A percentile compares a stretch with the other conserved stretches of the same genome.
phyloP scores from a whole-genome alignment of 441 rosid genomes.

The Macaranga tanarius region DNA sequence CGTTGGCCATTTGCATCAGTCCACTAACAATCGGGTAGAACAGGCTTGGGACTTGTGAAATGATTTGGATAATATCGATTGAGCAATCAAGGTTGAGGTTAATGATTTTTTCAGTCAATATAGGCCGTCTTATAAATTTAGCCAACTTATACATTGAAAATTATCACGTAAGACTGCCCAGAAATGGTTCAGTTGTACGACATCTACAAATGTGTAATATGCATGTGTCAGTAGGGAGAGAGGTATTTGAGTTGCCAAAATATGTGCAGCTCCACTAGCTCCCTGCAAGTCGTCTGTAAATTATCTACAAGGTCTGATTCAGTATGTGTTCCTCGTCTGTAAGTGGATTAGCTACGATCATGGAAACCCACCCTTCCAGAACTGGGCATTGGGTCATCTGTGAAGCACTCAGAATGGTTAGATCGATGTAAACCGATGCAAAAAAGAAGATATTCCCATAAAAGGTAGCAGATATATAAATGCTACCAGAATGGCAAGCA shows the following conservation, averaged over 20 bases:
- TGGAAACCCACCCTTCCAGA: slow-evolving; percentile 42
- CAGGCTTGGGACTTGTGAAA: no score
- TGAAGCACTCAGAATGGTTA: slow-evolving; percentile 12
- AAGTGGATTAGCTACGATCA: slow-evolving; percentile 27
- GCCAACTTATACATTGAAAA: no score
- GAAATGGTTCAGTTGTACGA: background rate
- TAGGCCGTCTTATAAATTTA: no score
- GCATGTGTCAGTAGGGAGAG: background rate
- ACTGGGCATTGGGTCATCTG: slow-evolving; percentile 55
- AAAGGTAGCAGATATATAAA: background rate
- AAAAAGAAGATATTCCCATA: background rate
- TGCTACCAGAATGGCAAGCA: background rate
- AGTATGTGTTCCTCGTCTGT: background rate
- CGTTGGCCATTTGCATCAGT: no score
- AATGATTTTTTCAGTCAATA: no score
- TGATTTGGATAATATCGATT: no score
- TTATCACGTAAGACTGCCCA: background rate
- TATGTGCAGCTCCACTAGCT: slow-evolving; percentile 9
- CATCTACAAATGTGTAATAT: background rate
- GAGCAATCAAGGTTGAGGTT: no score
- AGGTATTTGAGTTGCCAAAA: background rate
- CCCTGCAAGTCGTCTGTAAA: slow-evolving; percentile 16
- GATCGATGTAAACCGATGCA: background rate
- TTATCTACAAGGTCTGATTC: slow-evolving; percentile 26
- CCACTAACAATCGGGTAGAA: no score